These are phyloP conservation scores for Lactarius hengduanensis DNA, from an alignment of 768 basidiomycete genomes.

Conservation along the genomic window DNA sequence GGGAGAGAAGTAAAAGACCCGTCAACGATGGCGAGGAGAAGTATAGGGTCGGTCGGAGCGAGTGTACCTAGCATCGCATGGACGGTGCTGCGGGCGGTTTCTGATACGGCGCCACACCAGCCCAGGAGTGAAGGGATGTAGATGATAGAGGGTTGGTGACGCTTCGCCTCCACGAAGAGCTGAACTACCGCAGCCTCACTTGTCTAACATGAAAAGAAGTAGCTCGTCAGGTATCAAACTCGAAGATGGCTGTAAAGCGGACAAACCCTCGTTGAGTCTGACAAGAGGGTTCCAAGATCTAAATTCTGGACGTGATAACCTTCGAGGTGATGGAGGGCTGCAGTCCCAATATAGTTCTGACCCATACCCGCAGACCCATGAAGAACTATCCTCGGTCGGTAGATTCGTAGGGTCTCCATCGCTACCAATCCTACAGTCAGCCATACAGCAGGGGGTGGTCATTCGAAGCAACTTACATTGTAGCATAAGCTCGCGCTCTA, in stretches of 20 bases:
- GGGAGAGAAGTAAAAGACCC: constrained; percentile 69
- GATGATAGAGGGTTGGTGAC: constrained; percentile 93
- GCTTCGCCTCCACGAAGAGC: constrained; percentile 93
- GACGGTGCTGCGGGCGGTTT: constrained; percentile 80
- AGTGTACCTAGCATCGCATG: constrained; percentile 90
- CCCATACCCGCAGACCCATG: constrained; percentile 86
- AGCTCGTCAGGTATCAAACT: constrained; percentile 7
- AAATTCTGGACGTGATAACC: constrained; percentile 94
- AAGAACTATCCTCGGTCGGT: constrained; percentile 84
- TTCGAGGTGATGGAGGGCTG: constrained; percentile 89
- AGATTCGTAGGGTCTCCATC: constrained; percentile 87
- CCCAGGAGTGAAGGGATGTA: constrained; percentile 87
- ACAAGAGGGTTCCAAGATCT: constrained; percentile 84
- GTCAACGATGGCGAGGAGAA: constrained; percentile 87
- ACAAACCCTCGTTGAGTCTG: constrained; percentile 85
- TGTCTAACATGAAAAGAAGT: constrained; percentile 49
- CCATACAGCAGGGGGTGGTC: background rate
- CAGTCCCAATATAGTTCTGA: constrained; percentile 85
- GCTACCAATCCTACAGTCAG: constrained; percentile 46
- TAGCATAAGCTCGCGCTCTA: constrained; percentile 85
- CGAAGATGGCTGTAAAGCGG: background rate
- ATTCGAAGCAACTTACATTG: constrained; percentile 56
- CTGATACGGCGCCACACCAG: constrained; percentile 84
- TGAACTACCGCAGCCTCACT: constrained; percentile 92
- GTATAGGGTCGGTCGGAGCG: constrained; percentile 88